Evolutionary conservation across 2,329 filamentous ascomycete species (phyloP), one percentile per base, ranked within the genome.

Genomic region (Hypomyces rosellus): DNA sequence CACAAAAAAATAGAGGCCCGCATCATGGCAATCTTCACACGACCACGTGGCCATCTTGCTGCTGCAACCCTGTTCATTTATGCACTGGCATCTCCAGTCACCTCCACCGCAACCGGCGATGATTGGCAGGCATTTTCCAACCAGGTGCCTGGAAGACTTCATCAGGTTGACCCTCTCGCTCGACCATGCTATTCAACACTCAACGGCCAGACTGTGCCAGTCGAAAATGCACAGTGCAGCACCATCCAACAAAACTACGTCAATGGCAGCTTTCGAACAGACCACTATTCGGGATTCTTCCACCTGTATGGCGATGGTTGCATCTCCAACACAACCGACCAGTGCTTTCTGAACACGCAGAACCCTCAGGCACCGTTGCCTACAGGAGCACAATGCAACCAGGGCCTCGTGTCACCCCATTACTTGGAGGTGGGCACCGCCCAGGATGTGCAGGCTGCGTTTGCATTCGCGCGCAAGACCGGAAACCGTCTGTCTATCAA

Each of bases 401-500:
- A 33, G 13, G 42, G 42, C 22, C 20, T 33, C 14, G 22, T 45
- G 18, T 16, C 42, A 14, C 13, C 42, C 5, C 20, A 33, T 13
- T 45, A 45, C 42, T n/a, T 45, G 9, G 42, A 30, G 4, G 30
- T 45, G 18, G 14, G 14, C 12, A 33, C 5, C 42, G 25, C 25
- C 25, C 12, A 34, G 12, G 42, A 45, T 33, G 42, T 34, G 12
- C 12, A 30, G 6, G 30, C 42, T 11, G 42, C 42, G n/a, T 45
- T 18, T 18, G 9, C 13, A 18, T 45, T 33, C 12, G 44, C 52
- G 14, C 11, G 15, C 13, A 44, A 39, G 16, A 34, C 41, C 36
- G 37, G 41, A 15, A 48, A 46, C 40, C 41, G 5, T 9, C 15
- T 54, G 6, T 51, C 49, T 38, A 51, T 54, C 4, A 47, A 51